These are phyloP conservation scores for Wallacemonas collosoma DNA, from an alignment of 208 protist species.

Conservation along the genomic window DNA sequence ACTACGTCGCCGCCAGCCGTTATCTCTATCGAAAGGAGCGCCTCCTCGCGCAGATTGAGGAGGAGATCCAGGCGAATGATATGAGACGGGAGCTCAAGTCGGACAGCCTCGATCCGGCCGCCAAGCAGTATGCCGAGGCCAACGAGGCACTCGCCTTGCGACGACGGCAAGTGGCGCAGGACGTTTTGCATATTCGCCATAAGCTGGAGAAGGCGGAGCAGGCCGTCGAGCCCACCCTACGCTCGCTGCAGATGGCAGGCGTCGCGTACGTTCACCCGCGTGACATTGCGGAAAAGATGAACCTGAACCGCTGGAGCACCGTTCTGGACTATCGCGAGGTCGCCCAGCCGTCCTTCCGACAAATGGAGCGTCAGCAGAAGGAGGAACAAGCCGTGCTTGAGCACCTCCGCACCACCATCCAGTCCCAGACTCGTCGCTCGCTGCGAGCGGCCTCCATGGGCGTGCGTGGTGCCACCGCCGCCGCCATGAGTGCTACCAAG, in stretches of 20 bases:
- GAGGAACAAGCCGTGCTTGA: conserved; percentile 36
- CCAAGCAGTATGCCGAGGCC: conserved; percentile 74
- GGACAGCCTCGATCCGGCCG: conserved; percentile 75
- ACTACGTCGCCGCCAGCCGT: conserved; percentile 85
- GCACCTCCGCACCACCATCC: conserved; percentile 17
- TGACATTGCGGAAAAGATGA: conserved; percentile 81
- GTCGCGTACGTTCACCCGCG: conserved; percentile 77
- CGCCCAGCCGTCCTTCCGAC: conserved; percentile 34
- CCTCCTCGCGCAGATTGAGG: conserved; percentile 65
- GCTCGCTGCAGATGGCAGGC: conserved; percentile 68
- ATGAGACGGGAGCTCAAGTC: conserved; percentile 73
- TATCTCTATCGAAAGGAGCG: conserved; percentile 88
- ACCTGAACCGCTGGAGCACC: conserved; percentile 78
- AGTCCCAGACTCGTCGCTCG: conserved; percentile 15
- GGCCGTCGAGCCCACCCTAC: conserved; percentile 75
- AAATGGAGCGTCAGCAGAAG: conserved; percentile 35
- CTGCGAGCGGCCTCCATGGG: conserved; percentile 5
- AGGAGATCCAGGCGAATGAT: conserved; percentile 69
- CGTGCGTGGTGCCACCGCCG: not conserved
- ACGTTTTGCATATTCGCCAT: conserved; percentile 65
- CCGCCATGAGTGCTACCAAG: not conserved
- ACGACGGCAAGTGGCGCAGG: conserved; percentile 63
- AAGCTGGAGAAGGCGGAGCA: conserved; percentile 66
- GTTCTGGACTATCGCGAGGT: conserved; percentile 80
- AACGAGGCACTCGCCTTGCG: conserved; percentile 58